Conservation (phyloP, 2,329 filamentous ascomycete species). For the Epichloe sp. region DNA sequence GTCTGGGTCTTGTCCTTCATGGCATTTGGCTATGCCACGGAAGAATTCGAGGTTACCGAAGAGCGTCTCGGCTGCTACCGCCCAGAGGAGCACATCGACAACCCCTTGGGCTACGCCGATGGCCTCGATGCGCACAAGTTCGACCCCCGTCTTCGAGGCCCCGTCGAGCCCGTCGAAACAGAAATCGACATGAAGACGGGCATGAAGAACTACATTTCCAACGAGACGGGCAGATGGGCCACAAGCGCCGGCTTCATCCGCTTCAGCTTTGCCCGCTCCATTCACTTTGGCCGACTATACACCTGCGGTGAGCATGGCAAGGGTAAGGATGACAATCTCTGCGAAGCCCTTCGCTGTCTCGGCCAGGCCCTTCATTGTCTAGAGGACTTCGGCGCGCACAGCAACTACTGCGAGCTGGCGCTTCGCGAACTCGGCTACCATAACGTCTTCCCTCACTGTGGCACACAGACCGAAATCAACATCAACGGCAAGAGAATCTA, state of each 20-base stretch:
- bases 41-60: conserved; percentile 71
- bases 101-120: conserved; percentile 77
- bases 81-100: conserved; percentile 62
- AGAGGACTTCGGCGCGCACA: conserved; percentile 70
- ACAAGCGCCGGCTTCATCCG: conserved; percentile 79
- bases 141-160: conserved; percentile 67
- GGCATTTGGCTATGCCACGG: conserved; percentile 73
- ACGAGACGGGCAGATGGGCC: conserved; percentile 75
- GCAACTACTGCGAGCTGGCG: conserved; percentile 70
- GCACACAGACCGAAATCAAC: conserved; percentile 51
- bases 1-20: conserved; percentile 76
- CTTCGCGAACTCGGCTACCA: conserved; percentile 67
- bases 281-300: conserved; percentile 67
- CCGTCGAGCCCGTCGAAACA: conserved; percentile 57
- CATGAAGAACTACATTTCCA: conserved; percentile 99
- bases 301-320: conserved; percentile 46
- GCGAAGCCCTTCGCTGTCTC: conserved; percentile 63
- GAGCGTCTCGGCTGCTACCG: conserved; percentile 71
- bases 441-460: conserved; percentile 68
- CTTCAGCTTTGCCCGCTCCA: conserved; percentile 59
- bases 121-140: conserved; percentile 71
- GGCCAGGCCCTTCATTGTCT: conserved; percentile 67
- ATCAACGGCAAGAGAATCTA: conserved; percentile 51
- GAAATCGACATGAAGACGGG: conserved; percentile 64
- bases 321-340: conserved; percentile 65